These are phyloP conservation scores for Babesia ovata DNA, from an alignment of 169 alveolate genomes.

Conservation along the genomic window DNA sequence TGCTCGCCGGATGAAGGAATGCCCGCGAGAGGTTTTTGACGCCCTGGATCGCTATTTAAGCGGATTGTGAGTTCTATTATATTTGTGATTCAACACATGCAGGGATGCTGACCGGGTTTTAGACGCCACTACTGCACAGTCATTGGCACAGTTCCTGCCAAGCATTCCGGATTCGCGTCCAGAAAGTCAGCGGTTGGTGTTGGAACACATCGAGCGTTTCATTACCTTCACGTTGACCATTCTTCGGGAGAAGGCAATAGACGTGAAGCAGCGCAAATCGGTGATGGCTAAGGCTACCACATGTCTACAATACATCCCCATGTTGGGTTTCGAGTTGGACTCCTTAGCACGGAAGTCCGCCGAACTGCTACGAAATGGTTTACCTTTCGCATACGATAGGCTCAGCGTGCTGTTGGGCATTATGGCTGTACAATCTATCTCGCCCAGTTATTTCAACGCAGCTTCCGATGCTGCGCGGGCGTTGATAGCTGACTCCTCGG, in stretches of 20 bases:
- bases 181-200: slow-evolving; percentile 2
- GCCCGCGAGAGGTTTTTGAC: slow-evolving; percentile 25
- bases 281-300: slow-evolving; percentile 13
- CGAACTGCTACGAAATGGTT: slow-evolving; percentile 4
- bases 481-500: not conserved
- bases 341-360: slow-evolving; percentile 8
- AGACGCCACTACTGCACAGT: not conserved
- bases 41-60: slow-evolving; percentile 11
- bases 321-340: slow-evolving; percentile 17
- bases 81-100: not conserved
- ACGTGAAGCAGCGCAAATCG: not conserved
- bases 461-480: slow-evolving; percentile 22
- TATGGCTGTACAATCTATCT: slow-evolving; percentile 19
- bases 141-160: slow-evolving; percentile 2
- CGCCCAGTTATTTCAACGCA: slow-evolving; percentile 7
- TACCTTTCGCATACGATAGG: not conserved
- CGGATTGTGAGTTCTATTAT: not conserved
- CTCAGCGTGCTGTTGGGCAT: slow-evolving; percentile 7
- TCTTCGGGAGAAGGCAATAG: slow-evolving; percentile 11
- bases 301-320: slow-evolving; percentile 9
- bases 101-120: slow-evolving; percentile 9
- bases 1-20: not conserved
- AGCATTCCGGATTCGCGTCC: slow-evolving; percentile 16
- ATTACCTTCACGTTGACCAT: not conserved
- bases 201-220: slow-evolving; percentile 29